Percentiles rank a stretch among this genome's conserved stretches.
phyloP scores from a whole-genome alignment of 2,329 filamentous ascomycete genomes.

The Penicillium sp. region DNA sequence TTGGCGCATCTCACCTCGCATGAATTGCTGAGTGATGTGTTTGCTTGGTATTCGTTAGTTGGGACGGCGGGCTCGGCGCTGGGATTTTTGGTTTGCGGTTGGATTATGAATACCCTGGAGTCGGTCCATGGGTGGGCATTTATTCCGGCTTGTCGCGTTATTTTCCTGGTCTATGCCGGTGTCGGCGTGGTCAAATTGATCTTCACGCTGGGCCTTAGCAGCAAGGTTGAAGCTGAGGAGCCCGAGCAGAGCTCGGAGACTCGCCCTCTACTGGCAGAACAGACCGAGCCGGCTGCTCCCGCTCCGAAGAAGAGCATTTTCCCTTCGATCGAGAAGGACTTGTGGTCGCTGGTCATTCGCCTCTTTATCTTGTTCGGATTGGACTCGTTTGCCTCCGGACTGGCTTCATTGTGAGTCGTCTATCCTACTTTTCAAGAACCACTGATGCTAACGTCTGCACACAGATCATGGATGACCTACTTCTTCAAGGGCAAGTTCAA shows the following conservation, averaged over 20 bases:
- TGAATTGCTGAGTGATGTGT: conserved; percentile 61
- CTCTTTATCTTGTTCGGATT: conserved; percentile 69
- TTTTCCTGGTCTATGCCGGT: conserved; percentile 61
- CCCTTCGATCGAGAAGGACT: conserved; percentile 57
- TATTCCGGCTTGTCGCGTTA: conserved; percentile 53
- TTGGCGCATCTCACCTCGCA: conserved; percentile 62
- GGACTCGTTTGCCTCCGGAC: conserved; percentile 70
- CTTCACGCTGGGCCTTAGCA: conserved; percentile 54
- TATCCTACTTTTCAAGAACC: conserved; percentile 17
- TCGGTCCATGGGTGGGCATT: conserved; percentile 46
- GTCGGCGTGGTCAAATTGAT: conserved; percentile 61
- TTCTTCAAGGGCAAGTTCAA: conserved; percentile 59
- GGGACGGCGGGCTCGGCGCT: conserved; percentile 63
- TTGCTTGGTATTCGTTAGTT: conserved; percentile 61
- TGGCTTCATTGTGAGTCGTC: conserved; percentile 63
- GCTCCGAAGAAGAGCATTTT: conserved; percentile 46
- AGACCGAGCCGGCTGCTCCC: conserved; percentile 9
- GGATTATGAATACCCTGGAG: conserved; percentile 57
- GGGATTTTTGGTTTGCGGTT: conserved; percentile 62
- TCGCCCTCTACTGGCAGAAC: conserved; percentile 34
- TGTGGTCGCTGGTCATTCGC: conserved; percentile 41
- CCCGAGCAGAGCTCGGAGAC: conserved; percentile 35
- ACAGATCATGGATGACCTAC: conserved; percentile 55
- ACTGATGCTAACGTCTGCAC: conserved; percentile 15
- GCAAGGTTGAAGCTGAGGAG: conserved; percentile 47